Evolutionary conservation across 805 yeast species (phyloP).

Genomic region (Lipomyces mesembrius): DNA sequence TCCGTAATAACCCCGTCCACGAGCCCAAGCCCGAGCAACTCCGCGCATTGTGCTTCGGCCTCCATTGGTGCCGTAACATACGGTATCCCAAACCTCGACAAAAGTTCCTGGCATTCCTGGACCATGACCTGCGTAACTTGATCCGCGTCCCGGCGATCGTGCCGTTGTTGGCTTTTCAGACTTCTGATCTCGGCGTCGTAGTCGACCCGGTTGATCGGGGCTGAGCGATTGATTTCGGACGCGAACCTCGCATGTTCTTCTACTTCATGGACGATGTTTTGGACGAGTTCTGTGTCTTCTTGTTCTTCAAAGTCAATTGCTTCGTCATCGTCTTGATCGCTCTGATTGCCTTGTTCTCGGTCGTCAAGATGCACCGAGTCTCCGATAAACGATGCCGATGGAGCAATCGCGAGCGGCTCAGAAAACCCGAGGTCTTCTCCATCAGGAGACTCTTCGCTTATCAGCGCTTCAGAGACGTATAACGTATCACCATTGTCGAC

Average conservation of each 20-base stretch:
- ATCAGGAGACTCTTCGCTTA: not conserved
- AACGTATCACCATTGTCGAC: not conserved
- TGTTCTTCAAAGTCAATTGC: slow-evolving; percentile 52
- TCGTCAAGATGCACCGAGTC: not conserved
- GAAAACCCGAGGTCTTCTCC: not conserved
- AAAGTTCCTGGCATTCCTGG: slow-evolving; percentile 83
- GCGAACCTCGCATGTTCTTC: slow-evolving; percentile 71
- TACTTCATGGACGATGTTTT: slow-evolving; percentile 71
- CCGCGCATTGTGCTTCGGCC: slow-evolving; percentile 98
- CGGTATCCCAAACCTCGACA: slow-evolving; percentile 90
- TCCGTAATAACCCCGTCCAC: slow-evolving; percentile 97
- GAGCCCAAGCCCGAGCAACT: slow-evolving; percentile 63
- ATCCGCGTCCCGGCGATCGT: slow-evolving; percentile 84
- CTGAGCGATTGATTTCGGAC: slow-evolving; percentile 33
- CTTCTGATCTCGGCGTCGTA: slow-evolving; percentile 45
- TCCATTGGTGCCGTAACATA: slow-evolving; percentile 97
- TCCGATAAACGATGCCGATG: not conserved
- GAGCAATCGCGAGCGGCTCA: not conserved
- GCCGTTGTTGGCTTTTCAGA: slow-evolving; percentile 64
- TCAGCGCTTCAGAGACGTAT: not conserved
- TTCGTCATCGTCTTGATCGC: slow-evolving; percentile 36
- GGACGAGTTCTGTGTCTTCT: slow-evolving; percentile 71
- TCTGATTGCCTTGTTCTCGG: slow-evolving; percentile 9
- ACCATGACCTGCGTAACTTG: slow-evolving; percentile 88
- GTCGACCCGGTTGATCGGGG: slow-evolving; percentile 22